phyloP scores from a whole-genome alignment of 306 rosid genomes.

The Fragaria nilgerrensis region DNA sequence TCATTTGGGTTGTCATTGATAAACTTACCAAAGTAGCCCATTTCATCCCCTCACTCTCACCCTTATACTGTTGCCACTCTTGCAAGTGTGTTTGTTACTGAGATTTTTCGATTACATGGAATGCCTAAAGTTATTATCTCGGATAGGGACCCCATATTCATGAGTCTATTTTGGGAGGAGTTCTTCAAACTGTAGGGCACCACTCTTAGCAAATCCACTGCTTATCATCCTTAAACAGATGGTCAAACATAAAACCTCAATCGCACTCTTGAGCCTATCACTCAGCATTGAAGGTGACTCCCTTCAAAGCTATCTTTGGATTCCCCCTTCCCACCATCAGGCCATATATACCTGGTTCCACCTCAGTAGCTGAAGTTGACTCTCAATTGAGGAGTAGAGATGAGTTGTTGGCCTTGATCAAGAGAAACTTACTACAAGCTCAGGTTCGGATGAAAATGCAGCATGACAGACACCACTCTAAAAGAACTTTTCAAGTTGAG shows the following conservation, averaged over 20 bases:
- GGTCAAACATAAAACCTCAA: too few species aligned
- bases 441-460: neutral
- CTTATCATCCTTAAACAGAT: too few species aligned
- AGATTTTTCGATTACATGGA: neutral
- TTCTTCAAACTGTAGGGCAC: too few species aligned
- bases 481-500: too few species aligned
- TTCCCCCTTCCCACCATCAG: rapidly evolving
- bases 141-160: too few species aligned
- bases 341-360: neutral
- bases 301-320: neutral
- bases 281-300: too few species aligned
- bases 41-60: neutral
- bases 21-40: neutral
- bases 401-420: neutral
- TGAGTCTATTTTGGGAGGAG: too few species aligned
- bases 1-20: neutral
- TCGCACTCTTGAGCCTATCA: too few species aligned
- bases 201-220: too few species aligned
- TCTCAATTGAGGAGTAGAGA: neutral
- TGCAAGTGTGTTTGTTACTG: neutral
- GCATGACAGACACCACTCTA: neutral
- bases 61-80: neutral
- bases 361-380: neutral
- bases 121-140: neutral
- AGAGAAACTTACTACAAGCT: neutral